Base-by-base conservation (phyloP, 371 early-diverging fungal species). In the Fennellomyces sp. region DNA sequence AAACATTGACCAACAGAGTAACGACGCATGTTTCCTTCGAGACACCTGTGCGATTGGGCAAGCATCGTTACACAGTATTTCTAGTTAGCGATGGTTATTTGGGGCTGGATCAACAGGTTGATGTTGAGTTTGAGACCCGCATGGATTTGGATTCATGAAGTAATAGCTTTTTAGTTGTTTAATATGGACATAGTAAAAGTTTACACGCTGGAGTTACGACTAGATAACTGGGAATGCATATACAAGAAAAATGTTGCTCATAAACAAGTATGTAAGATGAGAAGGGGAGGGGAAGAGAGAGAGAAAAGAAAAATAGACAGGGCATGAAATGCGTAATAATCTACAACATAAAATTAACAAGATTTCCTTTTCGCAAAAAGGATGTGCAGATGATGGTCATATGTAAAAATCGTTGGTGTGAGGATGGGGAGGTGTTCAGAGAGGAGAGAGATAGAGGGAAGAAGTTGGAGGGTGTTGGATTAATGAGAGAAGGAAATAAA, bases 81-180 rank as follows among this genome's bases (percentile, higher is more conserved):
- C 58, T 94, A 5, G 78, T 86, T 29, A 87, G 88, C 61, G 96
- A 95, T 69, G 93, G 91, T 0, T 95, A 95, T 63, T 60, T 88
- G 58, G 95, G 94, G 0, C 68, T 95, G 30, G 94, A 94, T 62
- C 86, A 83, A 64, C 78, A 81, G 25, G 50, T 82, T 3, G 78
- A 76, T 2, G 69, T 91, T 15, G 65, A 74, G 38, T 85, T 86
- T 59, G 85, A 82, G 45, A 83, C 83, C 15, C 52, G 70, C 49
- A 55, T 69, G 15, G 74, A 69, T 63, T 41, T 68, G 56, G 66
- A 65, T 49, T 60, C 63, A 28, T 64, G 45, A 58, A 50, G 31
- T 30, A 50, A 50, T 30, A 29, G 51, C 51, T 50, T 45, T 45
- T 45, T 31, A 15, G 31, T 52, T 38, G 28, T 36, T 26, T 42